Evolutionary conservation across 2,329 filamentous ascomycete genomes (phyloP), one percentile per base, ranked within the genome.

Genomic region (Penicillium sp.): DNA sequence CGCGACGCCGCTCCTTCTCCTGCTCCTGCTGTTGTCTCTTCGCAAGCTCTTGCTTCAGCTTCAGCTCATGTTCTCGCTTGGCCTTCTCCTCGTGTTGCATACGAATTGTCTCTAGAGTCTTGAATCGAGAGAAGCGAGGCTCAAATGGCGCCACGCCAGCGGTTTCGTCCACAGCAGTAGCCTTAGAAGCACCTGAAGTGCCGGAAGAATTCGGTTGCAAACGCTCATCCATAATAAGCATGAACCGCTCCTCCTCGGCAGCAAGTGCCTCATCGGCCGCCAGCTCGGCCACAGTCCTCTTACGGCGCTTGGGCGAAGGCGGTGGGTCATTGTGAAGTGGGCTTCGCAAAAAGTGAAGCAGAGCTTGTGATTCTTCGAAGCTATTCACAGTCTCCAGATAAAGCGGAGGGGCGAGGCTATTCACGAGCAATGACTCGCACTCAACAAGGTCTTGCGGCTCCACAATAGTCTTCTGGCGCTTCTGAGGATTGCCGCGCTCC

Each of bases 241-340:
- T 93, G 57, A 89, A 94, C 40, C 89, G 82, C 69, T 98, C 90
- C 55, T 89, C 84, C 50, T 90, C 88, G 24, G 90, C 91, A 0
- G 90, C 89, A 50, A 89, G 78, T 1, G 93, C 91, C 70, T 98
- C 90, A 63, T 98, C 93, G 6, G 91, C 91, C 7, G 89, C 93
- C 74, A 97, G 82, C 65, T 98, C 91, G 7, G 93, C 93, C 13
- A 94, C 85, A 0, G 93, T 98, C 53, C 91, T 83, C 76, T 98
- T 97, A 48, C 93, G 79, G 6, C 84, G 85, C 76, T 95, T 96
- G 3, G 90, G 90, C 51, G 86, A 80, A 0, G 93, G 91, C 8
- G 89, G 84, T 38, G 82, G 76, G 43, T 85, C 81, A 28, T 82
- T 80, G 66, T 96, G 88, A 47, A 89, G 82, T 5, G 90, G 86